Base-by-base conservation (phyloP, 2,329 filamentous ascomycete genomes). In the Cryoendolithus antarcticus region DNA sequence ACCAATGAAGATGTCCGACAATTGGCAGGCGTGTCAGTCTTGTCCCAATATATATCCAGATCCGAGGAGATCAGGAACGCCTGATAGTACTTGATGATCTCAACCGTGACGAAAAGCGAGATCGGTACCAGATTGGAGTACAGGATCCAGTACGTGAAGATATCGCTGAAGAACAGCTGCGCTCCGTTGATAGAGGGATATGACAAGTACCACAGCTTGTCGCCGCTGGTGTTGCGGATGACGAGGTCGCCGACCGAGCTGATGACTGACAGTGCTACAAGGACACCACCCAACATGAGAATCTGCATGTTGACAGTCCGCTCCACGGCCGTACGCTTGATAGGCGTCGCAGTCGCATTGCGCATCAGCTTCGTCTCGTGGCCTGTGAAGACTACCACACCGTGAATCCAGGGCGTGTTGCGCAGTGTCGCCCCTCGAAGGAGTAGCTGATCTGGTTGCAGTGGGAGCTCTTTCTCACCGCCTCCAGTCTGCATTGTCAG, bases 341-440 rank as follows among this genome's bases (percentile, higher is more conserved):
- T 98, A 4, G 91, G 93, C 1, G 91, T 82, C 4, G 89, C 89
- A 3, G 89, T 98, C 11, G 91, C 93, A 59, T 98, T 98, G 51
- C 91, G 80, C 91, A 98, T 96, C 46, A 98, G 73, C 64, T 98
- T 98, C 5, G 91, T 96, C 65, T 98, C 91, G 62, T 98, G 91
- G 37, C 91, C 91, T 2, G 86, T 94, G 55, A 96, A 98, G 10
- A 98, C 89, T 39, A 98, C 91, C 11, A 93, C 75, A 30, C 89
- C 91, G 58, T 98, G 86, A 35, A 96, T 78, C 89, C 91, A 98
- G 24, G 88, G 89, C 1, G 91, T 98, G 56, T 98, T 98, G 52
- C 91, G 77, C 41, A 98, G 69, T 1, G 88, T 96, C 13, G 91
- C 91, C 46, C 91, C 91, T 68, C 91, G 79, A 28, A 98, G 74